Evolutionary conservation across 2,329 filamentous ascomycete species (phyloP).

Genomic region (Beauveria asiatica): DNA sequence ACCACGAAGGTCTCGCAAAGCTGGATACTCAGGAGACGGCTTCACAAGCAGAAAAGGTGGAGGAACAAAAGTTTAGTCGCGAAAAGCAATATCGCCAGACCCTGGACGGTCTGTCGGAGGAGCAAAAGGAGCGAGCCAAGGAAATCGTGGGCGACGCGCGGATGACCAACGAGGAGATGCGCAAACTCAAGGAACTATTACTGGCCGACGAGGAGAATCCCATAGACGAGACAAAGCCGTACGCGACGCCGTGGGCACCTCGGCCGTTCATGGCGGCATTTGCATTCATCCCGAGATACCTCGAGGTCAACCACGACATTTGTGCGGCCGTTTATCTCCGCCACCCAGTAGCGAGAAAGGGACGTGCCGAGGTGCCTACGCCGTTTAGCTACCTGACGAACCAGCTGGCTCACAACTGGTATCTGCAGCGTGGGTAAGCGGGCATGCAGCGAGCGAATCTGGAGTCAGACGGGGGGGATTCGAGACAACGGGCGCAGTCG

Average conservation of each 20-base stretch:
- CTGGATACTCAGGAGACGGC: constrained; percentile 12
- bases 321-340: constrained; percentile 92
- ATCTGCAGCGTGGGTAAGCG: constrained; percentile 66
- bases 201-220: constrained; percentile 64
- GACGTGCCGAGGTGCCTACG: constrained; percentile 73
- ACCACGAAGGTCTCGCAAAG: constrained; percentile 23
- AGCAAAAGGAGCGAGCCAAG: constrained; percentile 25
- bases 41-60: constrained; percentile 1
- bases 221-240: constrained; percentile 68
- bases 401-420: constrained; percentile 90
- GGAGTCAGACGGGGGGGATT: background rate
- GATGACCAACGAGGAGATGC: constrained; percentile 41
- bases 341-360: constrained; percentile 82
- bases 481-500: background rate
- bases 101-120: constrained; percentile 24
- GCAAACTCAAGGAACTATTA: constrained; percentile 48
- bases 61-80: constrained; percentile 16
- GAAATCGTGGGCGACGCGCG: constrained; percentile 24
- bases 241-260: constrained; percentile 84
- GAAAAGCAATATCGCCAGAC: constrained; percentile 26
- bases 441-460: background rate
- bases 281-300: constrained; percentile 87
- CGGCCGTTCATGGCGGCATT: constrained; percentile 83
- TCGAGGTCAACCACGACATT: constrained; percentile 96
- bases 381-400: constrained; percentile 65